Conservation (phyloP, 2,329 filamentous ascomycete species). For the Lachnellula willkommii region DNA sequence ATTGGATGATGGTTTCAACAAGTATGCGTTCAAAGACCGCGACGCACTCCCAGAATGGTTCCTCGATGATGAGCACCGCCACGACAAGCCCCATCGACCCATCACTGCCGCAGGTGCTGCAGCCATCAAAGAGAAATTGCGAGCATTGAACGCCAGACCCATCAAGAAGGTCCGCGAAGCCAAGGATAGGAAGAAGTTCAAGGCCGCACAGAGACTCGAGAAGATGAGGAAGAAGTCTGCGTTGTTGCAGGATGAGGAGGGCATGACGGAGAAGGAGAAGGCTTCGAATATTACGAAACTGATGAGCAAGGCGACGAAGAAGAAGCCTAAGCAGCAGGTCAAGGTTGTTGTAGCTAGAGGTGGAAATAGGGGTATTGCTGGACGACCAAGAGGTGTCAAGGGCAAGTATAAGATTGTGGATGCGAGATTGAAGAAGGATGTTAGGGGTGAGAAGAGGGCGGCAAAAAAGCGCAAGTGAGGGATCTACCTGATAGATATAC, state of each 20-base stretch:
- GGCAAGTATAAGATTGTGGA: constrained; percentile 98
- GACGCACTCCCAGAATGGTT: constrained; percentile 98
- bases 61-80: constrained; percentile 80
- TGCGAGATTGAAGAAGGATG: constrained; percentile 91
- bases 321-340: constrained; percentile 77
- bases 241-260: constrained; percentile 79
- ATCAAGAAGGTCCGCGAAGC: constrained; percentile 99
- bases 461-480: constrained; percentile 62
- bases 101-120: constrained; percentile 83
- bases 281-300: constrained; percentile 75
- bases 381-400: constrained; percentile 85
- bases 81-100: constrained; percentile 82
- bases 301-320: constrained; percentile 75
- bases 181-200: constrained; percentile 94
- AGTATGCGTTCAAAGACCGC: constrained; percentile 80
- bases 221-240: constrained; percentile 98
- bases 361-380: constrained; percentile 76
- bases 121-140: constrained; percentile 90
- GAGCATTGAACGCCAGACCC: constrained; percentile 87
- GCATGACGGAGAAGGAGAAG: constrained; percentile 94
- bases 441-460: constrained; percentile 75
- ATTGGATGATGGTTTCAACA: constrained; percentile 90
- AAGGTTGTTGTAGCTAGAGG: constrained; percentile 87
- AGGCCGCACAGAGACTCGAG: constrained; percentile 83
- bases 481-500: neutral